Conservation (phyloP, 2,329 filamentous ascomycete species). For the Fonsecaea pedrosoi region DNA sequence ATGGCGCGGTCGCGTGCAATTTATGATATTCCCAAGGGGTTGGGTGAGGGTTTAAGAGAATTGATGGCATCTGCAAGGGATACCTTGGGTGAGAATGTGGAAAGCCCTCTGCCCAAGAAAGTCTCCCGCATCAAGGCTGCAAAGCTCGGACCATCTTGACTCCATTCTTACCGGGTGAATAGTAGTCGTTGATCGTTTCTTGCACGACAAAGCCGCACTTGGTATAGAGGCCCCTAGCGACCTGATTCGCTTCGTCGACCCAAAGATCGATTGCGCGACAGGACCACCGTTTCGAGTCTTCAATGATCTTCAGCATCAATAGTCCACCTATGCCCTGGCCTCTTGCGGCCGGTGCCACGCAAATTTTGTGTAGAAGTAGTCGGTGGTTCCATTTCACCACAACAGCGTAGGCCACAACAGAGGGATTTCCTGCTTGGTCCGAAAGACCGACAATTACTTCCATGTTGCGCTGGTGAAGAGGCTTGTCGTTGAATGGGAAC, state of each 20-base stretch:
- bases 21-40: slow-evolving; percentile 24
- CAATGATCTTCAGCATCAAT: slow-evolving; percentile 53
- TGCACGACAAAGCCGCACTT: slow-evolving; percentile 55
- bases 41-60: slow-evolving; percentile 32
- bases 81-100: slow-evolving; percentile 32
- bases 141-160: slow-evolving; percentile 48
- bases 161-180: slow-evolving; percentile 56
- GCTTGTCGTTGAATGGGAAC: slow-evolving; percentile 53
- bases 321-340: slow-evolving; percentile 55
- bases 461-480: slow-evolving; percentile 33
- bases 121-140: slow-evolving; percentile 18
- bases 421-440: not conserved
- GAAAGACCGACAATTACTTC: slow-evolving; percentile 31
- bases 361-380: slow-evolving; percentile 60
- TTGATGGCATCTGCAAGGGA: slow-evolving; percentile 31
- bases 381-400: slow-evolving; percentile 54
- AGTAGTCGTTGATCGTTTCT: slow-evolving; percentile 58
- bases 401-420: slow-evolving; percentile 54
- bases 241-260: slow-evolving; percentile 57
- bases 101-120: slow-evolving; percentile 3
- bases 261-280: slow-evolving; percentile 58
- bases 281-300: slow-evolving; percentile 53
- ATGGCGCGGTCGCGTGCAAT: slow-evolving; percentile 24
- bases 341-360: slow-evolving; percentile 55
- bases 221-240: slow-evolving; percentile 55